Percentiles rank a stretch among this genome's conserved stretches.
phyloP scores from a whole-genome alignment of 2,329 filamentous ascomycete genomes.

The Trichoderma sp. region DNA sequence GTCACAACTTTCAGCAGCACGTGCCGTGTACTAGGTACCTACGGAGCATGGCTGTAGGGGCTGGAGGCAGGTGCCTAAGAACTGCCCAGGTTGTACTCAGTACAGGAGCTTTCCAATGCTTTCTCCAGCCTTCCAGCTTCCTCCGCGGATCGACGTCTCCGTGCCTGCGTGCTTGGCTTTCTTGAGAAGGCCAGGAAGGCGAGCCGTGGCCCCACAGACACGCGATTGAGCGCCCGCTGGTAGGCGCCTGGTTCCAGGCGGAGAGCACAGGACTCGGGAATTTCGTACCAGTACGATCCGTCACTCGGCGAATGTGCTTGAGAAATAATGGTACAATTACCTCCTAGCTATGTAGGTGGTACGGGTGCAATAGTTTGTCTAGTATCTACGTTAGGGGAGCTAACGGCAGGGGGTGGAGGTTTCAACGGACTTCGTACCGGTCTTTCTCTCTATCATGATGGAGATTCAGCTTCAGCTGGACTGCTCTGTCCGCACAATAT shows the following conservation, averaged over 20 bases:
- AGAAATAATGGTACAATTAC: background rate
- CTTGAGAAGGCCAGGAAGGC: background rate
- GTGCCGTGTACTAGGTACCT: background rate
- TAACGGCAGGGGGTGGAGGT: background rate
- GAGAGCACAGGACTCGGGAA: background rate
- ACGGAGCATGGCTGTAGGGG: background rate
- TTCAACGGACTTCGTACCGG: background rate
- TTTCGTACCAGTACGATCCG: background rate
- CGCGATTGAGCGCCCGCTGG: constrained; percentile 13
- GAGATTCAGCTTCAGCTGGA: background rate
- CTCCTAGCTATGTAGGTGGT: background rate
- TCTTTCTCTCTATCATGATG: background rate
- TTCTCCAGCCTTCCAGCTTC: background rate
- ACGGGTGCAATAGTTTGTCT: background rate
- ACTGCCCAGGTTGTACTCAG: background rate
- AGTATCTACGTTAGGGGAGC: background rate
- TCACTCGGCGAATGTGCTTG: background rate
- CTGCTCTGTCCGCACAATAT: background rate
- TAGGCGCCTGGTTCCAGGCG: background rate
- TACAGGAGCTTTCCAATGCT: background rate
- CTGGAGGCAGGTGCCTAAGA: background rate
- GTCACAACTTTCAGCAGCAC: background rate
- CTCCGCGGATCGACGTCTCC: background rate
- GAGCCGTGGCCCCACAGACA: constrained; percentile 7
- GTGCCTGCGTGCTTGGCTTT: constrained; percentile 6